Evolutionary conservation across 768 basidiomycete genomes (phyloP), one percentile per base, ranked within the genome.

Genomic region (Tricholoma flavovirens): DNA sequence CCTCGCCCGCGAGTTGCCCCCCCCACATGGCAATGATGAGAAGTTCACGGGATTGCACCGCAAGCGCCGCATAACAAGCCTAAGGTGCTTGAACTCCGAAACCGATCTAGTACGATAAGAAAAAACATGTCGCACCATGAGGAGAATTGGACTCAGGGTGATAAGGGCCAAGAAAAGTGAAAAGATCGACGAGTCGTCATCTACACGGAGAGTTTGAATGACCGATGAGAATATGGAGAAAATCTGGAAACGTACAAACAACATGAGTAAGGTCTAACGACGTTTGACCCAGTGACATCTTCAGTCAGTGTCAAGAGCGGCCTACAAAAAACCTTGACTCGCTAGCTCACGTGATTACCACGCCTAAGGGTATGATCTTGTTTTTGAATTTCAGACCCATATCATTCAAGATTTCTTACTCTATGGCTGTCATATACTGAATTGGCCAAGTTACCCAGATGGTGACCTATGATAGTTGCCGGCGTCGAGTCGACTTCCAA

Each of bases 1-100:
- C 81, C 66, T 93, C 91, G 32, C 86, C 86, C 3, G 77, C 72
- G 53, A 90, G 66, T 66, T 93, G 91, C 30, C 91, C 91, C 0
- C 77, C 77, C 87, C 90, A 90, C 90, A 93, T 92, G 43, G 83
- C 77, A 58, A 91, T 78, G 66, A 93, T 79, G n/a, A 86, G 72
- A 51, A 87, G 79, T 69, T 93, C 91, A 26, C 91, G 84, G 3
- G 87, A 89, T 59, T 86, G 82, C 3, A 90, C 78, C 2, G 84
- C 80, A 9, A 93, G 75, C 2, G 78, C 86, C 6, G 88, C 88
- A 68, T 93, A 93, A 11, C 88, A 86, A 33, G 90, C 83, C 90
- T 93, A 38, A 5, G 26, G n/a, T 21, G 26, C 33, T 53, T 53
- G 36, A 30, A 40, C 8, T 55, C 49, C 33, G 51, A 26, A 33